phyloP scores from a whole-genome alignment of 352 stramenopile genomes.

The Pilasporangium apinafurcum region DNA sequence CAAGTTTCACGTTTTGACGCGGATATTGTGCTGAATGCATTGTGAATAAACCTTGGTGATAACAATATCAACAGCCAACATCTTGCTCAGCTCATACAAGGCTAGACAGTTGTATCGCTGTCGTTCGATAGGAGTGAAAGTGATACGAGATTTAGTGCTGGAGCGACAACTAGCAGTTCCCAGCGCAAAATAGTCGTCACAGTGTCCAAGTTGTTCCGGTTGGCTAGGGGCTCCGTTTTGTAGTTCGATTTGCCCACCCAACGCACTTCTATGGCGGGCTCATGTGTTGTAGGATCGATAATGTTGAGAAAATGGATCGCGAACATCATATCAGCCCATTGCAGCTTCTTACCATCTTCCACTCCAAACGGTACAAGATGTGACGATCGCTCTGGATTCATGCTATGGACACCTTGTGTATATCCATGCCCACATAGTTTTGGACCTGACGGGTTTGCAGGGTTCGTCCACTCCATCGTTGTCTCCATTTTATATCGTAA shows the following conservation, averaged over 20 bases:
- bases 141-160: too few species aligned
- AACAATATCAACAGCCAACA: too few species aligned
- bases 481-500: constrained; percentile 39
- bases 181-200: constrained; percentile 42
- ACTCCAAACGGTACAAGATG: too few species aligned
- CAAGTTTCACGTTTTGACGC: too few species aligned
- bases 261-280: constrained; percentile 31
- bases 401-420: constrained; percentile 34
- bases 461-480: constrained; percentile 7
- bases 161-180: constrained; percentile 36
- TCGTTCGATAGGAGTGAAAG: too few species aligned
- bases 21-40: too few species aligned
- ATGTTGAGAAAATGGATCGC: constrained; percentile 39
- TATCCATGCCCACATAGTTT: too few species aligned
- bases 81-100: too few species aligned
- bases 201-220: constrained; percentile 37
- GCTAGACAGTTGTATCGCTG: too few species aligned
- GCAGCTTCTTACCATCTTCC: constrained; percentile 11
- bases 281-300: constrained; percentile 16
- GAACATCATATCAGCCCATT: constrained; percentile 36
- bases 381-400: constrained; percentile 9
- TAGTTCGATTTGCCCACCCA: constrained; percentile 47
- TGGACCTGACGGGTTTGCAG: too few species aligned
- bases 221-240: constrained; percentile 33
- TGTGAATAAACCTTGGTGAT: too few species aligned